Evolutionary conservation across 2,329 filamentous ascomycete genomes (phyloP), one percentile per base, ranked within the genome.

Genomic region (Alternaria triticimaculans): DNA sequence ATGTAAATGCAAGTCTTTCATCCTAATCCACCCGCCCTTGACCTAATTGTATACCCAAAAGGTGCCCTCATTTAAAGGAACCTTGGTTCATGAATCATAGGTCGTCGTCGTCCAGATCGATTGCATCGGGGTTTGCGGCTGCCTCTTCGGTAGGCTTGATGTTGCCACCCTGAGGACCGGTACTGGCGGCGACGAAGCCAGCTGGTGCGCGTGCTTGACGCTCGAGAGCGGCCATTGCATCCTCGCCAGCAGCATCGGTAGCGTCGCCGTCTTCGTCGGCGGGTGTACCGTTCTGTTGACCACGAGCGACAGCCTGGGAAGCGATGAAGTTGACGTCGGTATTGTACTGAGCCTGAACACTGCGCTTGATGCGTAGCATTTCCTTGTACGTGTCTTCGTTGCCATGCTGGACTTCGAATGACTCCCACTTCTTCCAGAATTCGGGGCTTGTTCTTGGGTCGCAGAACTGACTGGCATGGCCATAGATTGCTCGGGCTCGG

Each of bases 311-410:
- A 25, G 96, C 96, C 80, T 99, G 96, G 6, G 93, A 96, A 10
- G 96, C 96, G 80, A 99, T 97, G 77, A 97, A 99, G 79, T 94
- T 97, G 84, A 99, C 95, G 76, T 99, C 96, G 48, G 96, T 99
- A 77, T 98, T 98, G 86, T 96, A 99, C 83, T 97, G 93, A 57
- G 96, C 95, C 81, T 97, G 94, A 12, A 99, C 96, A 80, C 93
- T 97, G 78, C 96, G 87, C 86, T 98, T 99, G 85, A 99, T 94
- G 28, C 96, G 90, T 66, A 98, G 86, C 96, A 99, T 99, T 80
- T 99, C 96, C 84, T 97, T 97, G 86, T 96, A 99, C 0, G 96
- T 99, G 80, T 99, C 96, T 80, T 99, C 96, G 82, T 99, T 99
- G 69, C 96, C 96, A 77, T 99, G 96, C 79, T 96, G 92, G 21